Base-by-base conservation (phyloP, 805 yeast species). In the Candida easanensis region DNA sequence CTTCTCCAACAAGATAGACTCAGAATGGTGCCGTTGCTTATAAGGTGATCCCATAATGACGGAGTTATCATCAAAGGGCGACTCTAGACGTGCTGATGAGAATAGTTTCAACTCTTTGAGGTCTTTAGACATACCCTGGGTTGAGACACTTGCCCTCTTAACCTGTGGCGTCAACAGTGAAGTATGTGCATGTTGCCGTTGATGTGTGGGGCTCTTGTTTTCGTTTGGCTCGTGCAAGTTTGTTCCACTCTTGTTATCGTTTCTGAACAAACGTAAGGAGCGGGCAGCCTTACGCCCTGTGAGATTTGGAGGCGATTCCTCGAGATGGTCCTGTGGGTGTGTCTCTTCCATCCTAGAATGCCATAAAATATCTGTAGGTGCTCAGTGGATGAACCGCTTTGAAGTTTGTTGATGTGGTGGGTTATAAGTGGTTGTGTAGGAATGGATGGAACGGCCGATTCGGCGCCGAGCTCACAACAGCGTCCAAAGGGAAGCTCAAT, bases 241-340 rank as follows among this genome's bases (percentile, higher is more conserved):
- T 14, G 48, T 17, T n/a, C 39, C 23, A 37, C 52, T 46, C 32
- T 45, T 45, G 46, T 64, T 57, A 21, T 61, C 69, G 16, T 60
- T 58, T 43, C 77, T 66, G 54, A 80, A 80, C 13, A 80, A 60
- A 34, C 83, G 63, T 19, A 80, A 60, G 1, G 82, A 74, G 39
- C 74, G 66, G 11, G 84, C 82, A 0, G 82, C 82, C 53, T 77
- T 77, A 45, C 82, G 63, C 5, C 81, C 81, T 1, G 79, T 68
- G 39, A 51, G 45, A 37, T 54, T 48, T 4, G 51, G 52, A 16
- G 51, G 49, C 9, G 41, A 36, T 16, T 42, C 45, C 19, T 23
- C 36, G 17, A 37, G 19, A 35, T 23, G 32, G 11, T 45, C 45
- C 18, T 41, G 34, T 39, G 34, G 30, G 18, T 44, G 43, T 28